Evolutionary conservation across 208 protist species (phyloP), one percentile per base, ranked within the genome.

Genomic region (Acanthamoeba rhysodes): DNA sequence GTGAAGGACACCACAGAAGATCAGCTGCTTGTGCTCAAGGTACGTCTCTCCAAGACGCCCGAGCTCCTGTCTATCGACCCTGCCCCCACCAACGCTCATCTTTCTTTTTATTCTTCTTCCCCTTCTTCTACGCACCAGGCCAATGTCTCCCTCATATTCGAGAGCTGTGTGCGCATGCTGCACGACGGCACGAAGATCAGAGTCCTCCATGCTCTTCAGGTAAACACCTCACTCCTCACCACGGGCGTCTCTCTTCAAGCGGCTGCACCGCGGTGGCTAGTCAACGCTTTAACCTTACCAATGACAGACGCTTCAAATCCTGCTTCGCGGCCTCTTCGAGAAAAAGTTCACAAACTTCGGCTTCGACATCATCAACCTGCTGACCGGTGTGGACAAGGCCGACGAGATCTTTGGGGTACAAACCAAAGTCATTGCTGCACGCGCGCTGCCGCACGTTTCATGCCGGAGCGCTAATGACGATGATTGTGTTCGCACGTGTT

Each of bases 321-420:
- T 93, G 87, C 87, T 93, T 4, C 87, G 87, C 5, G 48, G 53
- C 27, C 55, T 93, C 87, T 93, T 93, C 62, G 32, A 50, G 32
- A 93, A 93, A 34, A 93, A 93, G 62, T 93, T 93, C 87, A 76
- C 24, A 6, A 76, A 72, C 32, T 74, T 93, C 55, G 87, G 87
- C 4, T 72, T 76, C 34, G 59, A 93, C 41, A 76, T 76, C 37
- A 24, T 93, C 53, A 76, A 93, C 24, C 32, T 93, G 4, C 48
- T 93, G 16, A 34, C 59, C 66, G 87, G 59, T 24, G 64, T 76
- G 16, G 87, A 93, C 37, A 34, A 27, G 2, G 87, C 87, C 34
- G 84, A 91, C 27, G 57, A 64, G n/a, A 7, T 91, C 10, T 91
- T 91, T 70, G 53, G 70, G 59, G 84, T 91, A 22, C 4, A 29